A percentile compares a stretch with the other conserved stretches of the same genome.
Conservation (phyloP, 2,329 filamentous ascomycete genomes). For the Daldinia sp. region DNA sequence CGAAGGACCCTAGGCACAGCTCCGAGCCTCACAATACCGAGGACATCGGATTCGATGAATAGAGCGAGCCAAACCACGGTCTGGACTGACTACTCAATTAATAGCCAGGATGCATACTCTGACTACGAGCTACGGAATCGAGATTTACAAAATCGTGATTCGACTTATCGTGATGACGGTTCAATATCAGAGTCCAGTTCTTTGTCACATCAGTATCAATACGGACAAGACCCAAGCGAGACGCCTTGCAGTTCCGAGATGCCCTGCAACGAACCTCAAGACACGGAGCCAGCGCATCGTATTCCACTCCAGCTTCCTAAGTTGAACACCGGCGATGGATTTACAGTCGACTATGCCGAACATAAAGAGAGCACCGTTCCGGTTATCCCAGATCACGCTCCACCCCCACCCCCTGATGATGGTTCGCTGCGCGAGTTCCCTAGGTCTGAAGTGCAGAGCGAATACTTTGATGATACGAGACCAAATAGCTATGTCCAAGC, state of each 20-base stretch:
- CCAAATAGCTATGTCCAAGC: constrained; percentile 57
- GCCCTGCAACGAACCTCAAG: constrained; percentile 51
- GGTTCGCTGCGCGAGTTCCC: constrained; percentile 45
- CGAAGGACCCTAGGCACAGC: constrained; percentile 55
- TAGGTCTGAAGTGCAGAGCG: constrained; percentile 53
- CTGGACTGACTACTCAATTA: constrained; percentile 72
- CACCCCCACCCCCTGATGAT: constrained; percentile 61
- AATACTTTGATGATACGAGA: constrained; percentile 58
- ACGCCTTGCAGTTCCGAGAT: constrained; percentile 51
- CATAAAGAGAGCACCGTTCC: constrained; percentile 52
- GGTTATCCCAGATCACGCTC: constrained; percentile 61
- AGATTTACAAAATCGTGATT: constrained; percentile 44
- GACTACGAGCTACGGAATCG: constrained; percentile 48
- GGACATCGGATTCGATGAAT: constrained; percentile 58
- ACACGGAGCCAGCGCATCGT: constrained; percentile 45
- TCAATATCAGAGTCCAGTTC: constrained; percentile 50
- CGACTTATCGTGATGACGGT: constrained; percentile 46
- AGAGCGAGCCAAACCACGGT: constrained; percentile 67
- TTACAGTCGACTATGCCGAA: constrained; percentile 61
- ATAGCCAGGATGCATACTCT: constrained; percentile 61
- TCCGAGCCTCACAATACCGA: constrained; percentile 62
- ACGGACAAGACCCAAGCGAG: constrained; percentile 49
- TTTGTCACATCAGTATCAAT: constrained; percentile 46
- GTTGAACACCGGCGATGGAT: constrained; percentile 64
- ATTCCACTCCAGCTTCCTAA: constrained; percentile 60